Base-by-base conservation (phyloP, 2,329 filamentous ascomycete genomes). In the Colletotrichum chlorophyti region DNA sequence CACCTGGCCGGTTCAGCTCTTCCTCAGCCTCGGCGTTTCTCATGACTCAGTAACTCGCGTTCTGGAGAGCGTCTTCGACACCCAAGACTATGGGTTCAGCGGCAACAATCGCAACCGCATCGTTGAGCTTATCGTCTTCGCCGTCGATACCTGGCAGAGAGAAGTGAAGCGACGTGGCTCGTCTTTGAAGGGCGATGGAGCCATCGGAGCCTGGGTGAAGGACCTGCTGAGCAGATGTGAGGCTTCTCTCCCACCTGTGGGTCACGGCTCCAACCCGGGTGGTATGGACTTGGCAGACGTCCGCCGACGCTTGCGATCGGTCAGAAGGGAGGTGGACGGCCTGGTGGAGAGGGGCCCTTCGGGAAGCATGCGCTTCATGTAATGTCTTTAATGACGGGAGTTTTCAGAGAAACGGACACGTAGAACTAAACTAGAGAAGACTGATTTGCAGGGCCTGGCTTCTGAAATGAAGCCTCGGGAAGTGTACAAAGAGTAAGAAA, bases 11-110 rank as follows among this genome's bases (percentile, higher is more conserved):
- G 76, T 84, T 2, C 74, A 82, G 61, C 71, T 86, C 12, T 86
- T 87, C 68, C 69, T 85, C 9, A 75, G 77, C 26, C 75, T 87
- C 15, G 81, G 80, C 17, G 81, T 86, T 10, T 83, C 82, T 19
- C 81, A 84, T 65, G 79, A 83, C 61, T 79, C 85, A 64, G 79
- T 86, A 43, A 75, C 80, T 14, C 78, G 82, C 14, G 79, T 85
- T 8, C 74, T 87, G 6, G 84, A 86, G 71, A 75, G 74, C 38
- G 77, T 85, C 49, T 82, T 86, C 21, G 83, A 86, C 64, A 79
- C 81, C 3, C 83, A 86, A 63, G 83, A 85, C 65, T 78, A 83
- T 38, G 83, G 83, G 1, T 86, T 86, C 69, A 83, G 79, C 24
- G 82, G 81, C 34, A 72, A 76, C 24, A 69, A 72, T 29, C 76